Conservation (phyloP, 805 yeast species). For the Sugiyamaella floridensis region DNA sequence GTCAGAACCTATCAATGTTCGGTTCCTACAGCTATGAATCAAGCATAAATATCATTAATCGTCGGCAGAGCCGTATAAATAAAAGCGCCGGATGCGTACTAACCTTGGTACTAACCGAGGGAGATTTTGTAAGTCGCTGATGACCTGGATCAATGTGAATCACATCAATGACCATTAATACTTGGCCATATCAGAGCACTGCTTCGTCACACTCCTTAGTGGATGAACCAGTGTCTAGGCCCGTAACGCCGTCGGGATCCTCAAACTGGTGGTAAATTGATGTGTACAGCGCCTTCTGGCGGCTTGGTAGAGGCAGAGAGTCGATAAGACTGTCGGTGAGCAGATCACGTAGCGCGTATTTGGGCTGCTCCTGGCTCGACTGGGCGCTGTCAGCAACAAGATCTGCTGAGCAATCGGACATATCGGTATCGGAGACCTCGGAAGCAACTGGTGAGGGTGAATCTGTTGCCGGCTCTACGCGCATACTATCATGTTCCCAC, state of each 20-base stretch:
- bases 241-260: neutral
- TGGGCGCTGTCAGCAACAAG: neutral
- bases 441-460: neutral
- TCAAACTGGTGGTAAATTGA: slow-evolving; percentile 1
- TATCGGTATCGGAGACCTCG: slow-evolving; percentile 3
- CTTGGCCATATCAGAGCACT: no score
- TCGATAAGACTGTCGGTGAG: slow-evolving; percentile 27
- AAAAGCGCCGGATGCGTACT: neutral
- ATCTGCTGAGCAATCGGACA: neutral
- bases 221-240: no score
- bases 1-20: no score
- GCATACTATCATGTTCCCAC: slow-evolving; percentile 14
- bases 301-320: slow-evolving; percentile 25
- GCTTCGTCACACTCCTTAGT: no score
- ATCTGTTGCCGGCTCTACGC: neutral
- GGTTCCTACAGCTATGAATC: neutral
- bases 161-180: no score
- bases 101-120: no score
- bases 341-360: slow-evolving; percentile 10
- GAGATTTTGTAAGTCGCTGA: no score
- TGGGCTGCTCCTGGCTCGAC: slow-evolving; percentile 5
- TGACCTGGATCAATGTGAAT: no score
- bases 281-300: slow-evolving; percentile 3
- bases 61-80: neutral
- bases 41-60: neutral